These are phyloP conservation scores for Ambrosia hybrid DNA, from an alignment of 140 eudicot genomes.

Conservation along the genomic window DNA sequence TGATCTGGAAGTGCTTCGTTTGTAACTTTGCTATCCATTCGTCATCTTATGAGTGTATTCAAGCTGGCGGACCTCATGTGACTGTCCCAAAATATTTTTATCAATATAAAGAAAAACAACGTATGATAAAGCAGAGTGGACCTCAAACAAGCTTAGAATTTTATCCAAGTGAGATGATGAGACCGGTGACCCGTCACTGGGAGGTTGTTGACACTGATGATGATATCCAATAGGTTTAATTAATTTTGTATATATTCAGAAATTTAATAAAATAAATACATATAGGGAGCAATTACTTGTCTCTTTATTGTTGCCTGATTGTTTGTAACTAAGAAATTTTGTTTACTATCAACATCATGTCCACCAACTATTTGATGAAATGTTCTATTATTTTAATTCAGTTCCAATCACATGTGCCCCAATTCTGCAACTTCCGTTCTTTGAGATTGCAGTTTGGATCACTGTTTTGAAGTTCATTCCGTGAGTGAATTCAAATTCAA, in stretches of 20 bases:
- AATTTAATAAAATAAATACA: no score
- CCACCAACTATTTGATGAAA: no score
- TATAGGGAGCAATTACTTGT: no score
- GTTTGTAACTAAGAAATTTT: no score
- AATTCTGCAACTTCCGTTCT: constrained; percentile 68
- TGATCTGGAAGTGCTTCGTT: constrained; percentile 1
- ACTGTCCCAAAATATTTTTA: neutral
- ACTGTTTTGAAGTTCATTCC: constrained; percentile 12
- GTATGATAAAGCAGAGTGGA: neutral
- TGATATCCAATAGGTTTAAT: no score
- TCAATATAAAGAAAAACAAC: neutral
- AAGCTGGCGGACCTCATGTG: no score
- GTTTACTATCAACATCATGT: no score
- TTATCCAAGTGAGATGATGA: constrained; percentile 3
- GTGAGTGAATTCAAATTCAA: no score
- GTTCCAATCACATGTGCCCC: no score
- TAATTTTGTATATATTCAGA: no score
- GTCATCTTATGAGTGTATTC: neutral
- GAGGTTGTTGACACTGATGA: neutral
- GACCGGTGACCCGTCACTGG: constrained; percentile 10
- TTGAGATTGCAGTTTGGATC: constrained; percentile 61
- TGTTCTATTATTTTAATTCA: no score
- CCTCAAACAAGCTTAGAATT: neutral
- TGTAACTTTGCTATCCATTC: neutral
- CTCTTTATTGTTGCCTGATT: no score